Base-by-base conservation (phyloP, 2,329 filamentous ascomycete species). In the Oidium heveae region DNA sequence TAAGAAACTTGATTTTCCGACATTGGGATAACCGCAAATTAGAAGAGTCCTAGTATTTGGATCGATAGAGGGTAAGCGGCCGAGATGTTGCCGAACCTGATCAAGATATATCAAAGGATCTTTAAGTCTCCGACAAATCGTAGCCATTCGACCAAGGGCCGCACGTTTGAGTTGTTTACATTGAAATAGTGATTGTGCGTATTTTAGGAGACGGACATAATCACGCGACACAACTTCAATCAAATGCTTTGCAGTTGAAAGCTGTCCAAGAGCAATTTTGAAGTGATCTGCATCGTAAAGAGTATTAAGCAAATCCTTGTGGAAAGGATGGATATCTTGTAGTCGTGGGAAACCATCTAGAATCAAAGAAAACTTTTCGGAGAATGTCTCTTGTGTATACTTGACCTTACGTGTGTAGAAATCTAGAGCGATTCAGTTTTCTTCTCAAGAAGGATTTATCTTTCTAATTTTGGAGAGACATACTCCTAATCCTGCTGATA, bases 261-360 rank as follows among this genome's bases (percentile, higher is more conserved):
- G 73, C 69, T 96, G 91, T 57, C 91, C 93, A 37, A 98, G 82
- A 37, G 93, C 91, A 63, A 98, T 96, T 63, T 84, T 80, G 74
- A 96, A 96, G 68, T 94, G 87, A 73, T 98, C 89, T 68, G 86
- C 86, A 78, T 95, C 89, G 74, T 96, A 98, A 49, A 98, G 82
- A 20, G 91, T 96, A 72, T 98, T 96, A 71, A 98, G 82, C 65
- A 93, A 72, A 64, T 74, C 71, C 71, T 72, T 76, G 78, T 83
- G 88, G 74, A 95, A 95, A 54, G 89, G 88, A 67, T 95, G 89
- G 66, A 95, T 89, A 67, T 98, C 91, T 66, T 86, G 81, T 55
- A 98, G 75, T 56, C 88, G 79, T 55, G 91, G 91, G 65, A 98
- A 95, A 63, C 84, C 86, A 68, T 94, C 85, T 64, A 96, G 79